phyloP scores from a whole-genome alignment of 177 flowering plant species.

The Vitis hybrid region DNA sequence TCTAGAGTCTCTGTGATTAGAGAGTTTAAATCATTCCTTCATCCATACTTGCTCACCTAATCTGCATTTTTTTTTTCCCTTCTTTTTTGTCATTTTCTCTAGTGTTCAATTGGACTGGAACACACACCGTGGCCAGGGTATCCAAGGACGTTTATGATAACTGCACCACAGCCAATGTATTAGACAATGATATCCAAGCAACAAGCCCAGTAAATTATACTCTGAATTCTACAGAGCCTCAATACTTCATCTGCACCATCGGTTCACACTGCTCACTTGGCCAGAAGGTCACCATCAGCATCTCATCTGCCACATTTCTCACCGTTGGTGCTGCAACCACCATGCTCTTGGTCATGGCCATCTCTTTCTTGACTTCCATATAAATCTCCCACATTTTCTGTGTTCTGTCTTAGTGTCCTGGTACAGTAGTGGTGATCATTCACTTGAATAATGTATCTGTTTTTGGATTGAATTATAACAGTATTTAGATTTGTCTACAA shows the following conservation, averaged over 20 bases:
- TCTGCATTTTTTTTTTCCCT: neutral
- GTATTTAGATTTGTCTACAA: too few relatives aligned
- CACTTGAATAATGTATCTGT: too few relatives aligned
- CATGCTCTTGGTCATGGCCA: too few relatives aligned
- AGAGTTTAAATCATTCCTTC: too few relatives aligned
- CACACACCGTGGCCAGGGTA: slow-evolving; percentile 15
- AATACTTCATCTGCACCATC: slow-evolving; percentile 21
- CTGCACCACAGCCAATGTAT: slow-evolving; percentile 4
- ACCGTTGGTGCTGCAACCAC: too few relatives aligned
- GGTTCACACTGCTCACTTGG: slow-evolving; percentile 14
- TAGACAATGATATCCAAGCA: neutral
- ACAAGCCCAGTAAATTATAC: slow-evolving; percentile 1
- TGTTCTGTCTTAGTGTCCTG: too few relatives aligned
- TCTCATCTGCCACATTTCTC: too few relatives aligned
- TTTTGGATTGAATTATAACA: too few relatives aligned
- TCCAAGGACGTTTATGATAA: slow-evolving; percentile 16
- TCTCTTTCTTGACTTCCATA: too few relatives aligned
- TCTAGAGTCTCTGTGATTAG: too few relatives aligned
- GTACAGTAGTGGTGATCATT: too few relatives aligned
- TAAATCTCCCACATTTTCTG: too few relatives aligned
- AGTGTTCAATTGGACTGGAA: slow-evolving; percentile 21
- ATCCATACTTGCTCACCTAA: neutral
- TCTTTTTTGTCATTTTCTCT: neutral
- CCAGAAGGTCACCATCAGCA: slow-evolving; percentile 14
- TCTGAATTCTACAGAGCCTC: slow-evolving; percentile 2